Evolutionary conservation across 73 alveolate species (phyloP).

Genomic region (Breviolum minutum): DNA sequence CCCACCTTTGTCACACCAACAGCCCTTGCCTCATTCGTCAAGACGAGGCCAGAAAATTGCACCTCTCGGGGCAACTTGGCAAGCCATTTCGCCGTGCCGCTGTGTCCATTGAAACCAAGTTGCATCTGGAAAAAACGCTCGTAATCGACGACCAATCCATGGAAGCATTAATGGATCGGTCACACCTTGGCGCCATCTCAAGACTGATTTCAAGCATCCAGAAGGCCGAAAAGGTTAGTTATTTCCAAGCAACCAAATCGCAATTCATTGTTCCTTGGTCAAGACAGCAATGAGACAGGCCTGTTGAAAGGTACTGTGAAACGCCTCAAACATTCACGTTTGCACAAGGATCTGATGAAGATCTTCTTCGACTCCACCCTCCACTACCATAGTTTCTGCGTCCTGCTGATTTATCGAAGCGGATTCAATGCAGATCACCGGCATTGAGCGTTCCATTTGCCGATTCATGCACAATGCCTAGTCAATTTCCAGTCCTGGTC

Average conservation of each 20-base stretch:
- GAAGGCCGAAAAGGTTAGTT: not conserved
- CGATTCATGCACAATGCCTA: too few relatives aligned
- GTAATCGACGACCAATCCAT: constrained; percentile 20
- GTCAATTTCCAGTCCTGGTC: not conserved
- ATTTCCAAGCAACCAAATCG: constrained; percentile 27
- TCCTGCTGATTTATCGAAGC: not conserved
- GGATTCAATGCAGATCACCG: not conserved
- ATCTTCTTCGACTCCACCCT: not conserved
- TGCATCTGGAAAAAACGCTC: constrained; percentile 21
- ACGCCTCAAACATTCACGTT: not conserved
- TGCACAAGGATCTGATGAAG: not conserved
- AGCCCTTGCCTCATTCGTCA: constrained; percentile 21
- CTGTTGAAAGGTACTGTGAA: not conserved
- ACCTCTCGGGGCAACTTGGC: not conserved
- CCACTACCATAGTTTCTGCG: constrained; percentile 2
- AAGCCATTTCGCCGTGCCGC: too few relatives aligned
- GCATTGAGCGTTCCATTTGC: not conserved
- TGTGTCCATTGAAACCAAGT: not conserved
- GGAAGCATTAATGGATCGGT: constrained; percentile 49
- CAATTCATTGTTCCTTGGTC: constrained; percentile 13
- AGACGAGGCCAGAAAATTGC: constrained; percentile 36
- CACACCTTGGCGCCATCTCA: constrained; percentile 16
- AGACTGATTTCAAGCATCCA: not conserved
- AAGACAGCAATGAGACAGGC: not conserved
- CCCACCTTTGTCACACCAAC: not conserved